Percentiles rank a stretch among this genome's conserved stretches.
phyloP scores from a whole-genome alignment of 164 flowering plant species.

The Stephania japonica region DNA sequence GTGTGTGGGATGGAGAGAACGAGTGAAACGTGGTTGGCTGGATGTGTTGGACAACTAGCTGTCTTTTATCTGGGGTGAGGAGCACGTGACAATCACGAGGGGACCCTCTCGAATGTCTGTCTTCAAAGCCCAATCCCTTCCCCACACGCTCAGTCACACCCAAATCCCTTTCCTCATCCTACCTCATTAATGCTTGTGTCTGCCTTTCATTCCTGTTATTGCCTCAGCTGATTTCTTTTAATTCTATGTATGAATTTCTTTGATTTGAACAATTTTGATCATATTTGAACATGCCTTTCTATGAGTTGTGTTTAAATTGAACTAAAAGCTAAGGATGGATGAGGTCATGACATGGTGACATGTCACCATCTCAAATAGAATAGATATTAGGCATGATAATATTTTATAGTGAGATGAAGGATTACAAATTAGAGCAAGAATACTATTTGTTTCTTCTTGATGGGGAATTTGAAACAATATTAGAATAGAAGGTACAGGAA shows the following conservation, averaged over 20 bases:
- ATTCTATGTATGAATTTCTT: background rate
- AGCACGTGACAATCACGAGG: constrained; percentile 16
- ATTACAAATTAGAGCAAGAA: background rate
- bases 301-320: background rate
- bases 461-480: background rate
- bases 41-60: background rate
- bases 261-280: background rate
- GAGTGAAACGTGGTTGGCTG: background rate
- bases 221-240: too few species aligned
- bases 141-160: constrained; percentile 9
- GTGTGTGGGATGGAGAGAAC: background rate
- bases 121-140: background rate
- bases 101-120: constrained; percentile 16
- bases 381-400: background rate
- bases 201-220: background rate
- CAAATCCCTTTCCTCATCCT: background rate
- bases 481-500: too few species aligned
- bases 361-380: background rate
- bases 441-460: background rate
- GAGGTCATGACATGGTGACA: background rate
- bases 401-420: background rate
- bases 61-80: constrained; percentile 5
- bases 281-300: background rate
- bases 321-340: background rate
- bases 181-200: background rate